These are phyloP conservation scores for Colletotrichum eremochloae DNA, from an alignment of 2,329 filamentous ascomycete genomes.

Conservation along the genomic window DNA sequence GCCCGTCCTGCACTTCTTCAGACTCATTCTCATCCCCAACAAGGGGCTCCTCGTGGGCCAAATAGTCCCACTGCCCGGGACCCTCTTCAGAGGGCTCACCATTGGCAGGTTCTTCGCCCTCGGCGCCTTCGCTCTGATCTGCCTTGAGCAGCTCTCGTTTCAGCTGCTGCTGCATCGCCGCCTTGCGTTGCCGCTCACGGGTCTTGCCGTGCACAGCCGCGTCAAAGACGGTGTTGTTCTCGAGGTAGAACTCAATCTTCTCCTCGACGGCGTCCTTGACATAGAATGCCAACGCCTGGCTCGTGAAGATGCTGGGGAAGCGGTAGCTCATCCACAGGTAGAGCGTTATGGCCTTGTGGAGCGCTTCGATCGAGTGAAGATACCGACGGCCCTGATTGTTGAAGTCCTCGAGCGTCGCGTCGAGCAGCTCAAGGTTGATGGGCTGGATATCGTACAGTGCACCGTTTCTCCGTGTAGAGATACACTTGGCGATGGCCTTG, in stretches of 20 bases:
- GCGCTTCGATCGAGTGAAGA: constrained; percentile 76
- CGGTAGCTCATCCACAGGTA: constrained; percentile 96
- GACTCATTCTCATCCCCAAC: constrained; percentile 40
- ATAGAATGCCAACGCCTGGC: constrained; percentile 81
- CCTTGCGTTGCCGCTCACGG: constrained; percentile 23
- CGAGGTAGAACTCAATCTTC: constrained; percentile 76
- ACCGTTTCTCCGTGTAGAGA: constrained; percentile 76
- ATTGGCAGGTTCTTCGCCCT: constrained; percentile 41
- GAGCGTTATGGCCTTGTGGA: constrained; percentile 86
- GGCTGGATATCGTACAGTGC: constrained; percentile 78
- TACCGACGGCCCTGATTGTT: constrained; percentile 58
- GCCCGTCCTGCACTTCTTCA: constrained; percentile 22
- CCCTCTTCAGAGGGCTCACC: constrained; percentile 42
- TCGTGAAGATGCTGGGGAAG: constrained; percentile 83
- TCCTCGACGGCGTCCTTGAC: constrained; percentile 83
- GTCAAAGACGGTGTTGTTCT: constrained; percentile 43
- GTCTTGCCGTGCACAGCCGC: constrained; percentile 48
- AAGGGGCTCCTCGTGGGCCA: constrained; percentile 53
- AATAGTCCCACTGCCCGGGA: constrained; percentile 50
- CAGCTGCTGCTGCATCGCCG: constrained; percentile 2
- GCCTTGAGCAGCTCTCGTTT: constrained; percentile 49
- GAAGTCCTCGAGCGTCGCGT: constrained; percentile 64
- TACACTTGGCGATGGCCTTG: constrained; percentile 74
- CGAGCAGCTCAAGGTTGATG: constrained; percentile 80
- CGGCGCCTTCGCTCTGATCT: constrained; percentile 44